Evolutionary conservation across 257 asterid species (phyloP).

Genomic region (Solanum sitiens): DNA sequence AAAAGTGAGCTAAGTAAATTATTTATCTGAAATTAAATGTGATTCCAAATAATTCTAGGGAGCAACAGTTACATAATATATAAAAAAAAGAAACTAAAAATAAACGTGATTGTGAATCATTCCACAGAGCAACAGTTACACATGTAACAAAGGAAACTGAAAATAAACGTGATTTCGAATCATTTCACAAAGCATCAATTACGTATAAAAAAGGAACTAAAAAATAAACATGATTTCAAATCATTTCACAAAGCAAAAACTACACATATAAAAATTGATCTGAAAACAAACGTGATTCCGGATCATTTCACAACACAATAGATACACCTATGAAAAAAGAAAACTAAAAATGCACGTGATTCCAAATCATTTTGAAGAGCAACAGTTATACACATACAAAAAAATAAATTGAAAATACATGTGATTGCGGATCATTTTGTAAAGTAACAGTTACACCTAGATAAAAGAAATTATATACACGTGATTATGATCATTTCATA

Average conservation of each 20-base stretch:
- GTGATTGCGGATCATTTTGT: background rate
- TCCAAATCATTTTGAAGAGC: background rate
- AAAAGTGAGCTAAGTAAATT: background rate
- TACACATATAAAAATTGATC: background rate
- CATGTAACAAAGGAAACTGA: rapidly evolving
- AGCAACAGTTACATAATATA: background rate
- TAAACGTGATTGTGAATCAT: background rate
- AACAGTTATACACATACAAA: background rate
- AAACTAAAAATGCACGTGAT: background rate
- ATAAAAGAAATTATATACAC: no score
- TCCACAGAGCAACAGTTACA: rapidly evolving
- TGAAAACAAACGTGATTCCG: background rate
- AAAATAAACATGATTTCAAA: background rate
- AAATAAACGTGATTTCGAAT: background rate
- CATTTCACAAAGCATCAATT: background rate
- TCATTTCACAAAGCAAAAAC: background rate
- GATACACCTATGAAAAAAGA: background rate
- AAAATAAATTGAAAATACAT: background rate
- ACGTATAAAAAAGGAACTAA: background rate
- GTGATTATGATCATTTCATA: background rate
- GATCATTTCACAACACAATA: background rate
- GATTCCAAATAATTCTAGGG: background rate
- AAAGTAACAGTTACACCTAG: background rate
- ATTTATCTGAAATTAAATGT: background rate
- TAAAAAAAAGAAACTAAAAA: background rate